Evolutionary conservation across 305 asterid species (phyloP), one percentile per base, ranked within the genome.

Genomic region (Ruellia speciosa): DNA sequence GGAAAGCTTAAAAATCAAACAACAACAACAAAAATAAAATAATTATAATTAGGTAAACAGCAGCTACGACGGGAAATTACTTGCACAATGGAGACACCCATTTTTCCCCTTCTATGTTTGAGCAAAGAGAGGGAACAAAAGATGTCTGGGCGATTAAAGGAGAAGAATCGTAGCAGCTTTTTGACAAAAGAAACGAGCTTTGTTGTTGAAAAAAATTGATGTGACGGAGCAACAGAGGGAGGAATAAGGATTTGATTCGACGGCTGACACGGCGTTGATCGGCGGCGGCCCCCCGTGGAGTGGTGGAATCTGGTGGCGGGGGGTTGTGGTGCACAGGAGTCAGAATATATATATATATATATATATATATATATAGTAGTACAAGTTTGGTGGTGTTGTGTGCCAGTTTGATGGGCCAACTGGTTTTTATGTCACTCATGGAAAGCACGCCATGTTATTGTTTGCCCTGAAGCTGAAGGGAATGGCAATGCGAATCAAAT

Each of bases 21-120:
- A 12, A 31, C 14, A 18, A 57, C 17, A 66, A 5, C 39, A 9
- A 14, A 13, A 6, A 15, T 7, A 19, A 5, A 53, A 2, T 10
- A 20, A 20, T 2, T 18, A 12, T 14, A 53, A 20, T 16, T 40
- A n/a, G 47, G 3, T 16, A 33, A 8, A 59, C 41, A 52, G 56
- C n/a, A 66, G 40, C 52, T 14, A 14, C 66, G 3, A 18, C 39
- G 43, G 57, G 20, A 51, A n/a, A 40, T 75, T 76, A 87, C 96
- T 73, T 87, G 94, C 5, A 79, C 79, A 46, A 87, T 70, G 3
- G 96, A 87, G 70, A 70, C 75, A 68, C 70, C 70, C 94, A 85
- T 83, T n/a, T n/a, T 55, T 54, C 48, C 15, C 15, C 48, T 4
- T 43, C 2, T 43, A 43, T 43, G 5, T 14, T 43, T 14, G 15